Evolutionary conservation across 768 basidiomycete genomes (phyloP).

Genomic region (Lepiota brunneoincarnata): DNA sequence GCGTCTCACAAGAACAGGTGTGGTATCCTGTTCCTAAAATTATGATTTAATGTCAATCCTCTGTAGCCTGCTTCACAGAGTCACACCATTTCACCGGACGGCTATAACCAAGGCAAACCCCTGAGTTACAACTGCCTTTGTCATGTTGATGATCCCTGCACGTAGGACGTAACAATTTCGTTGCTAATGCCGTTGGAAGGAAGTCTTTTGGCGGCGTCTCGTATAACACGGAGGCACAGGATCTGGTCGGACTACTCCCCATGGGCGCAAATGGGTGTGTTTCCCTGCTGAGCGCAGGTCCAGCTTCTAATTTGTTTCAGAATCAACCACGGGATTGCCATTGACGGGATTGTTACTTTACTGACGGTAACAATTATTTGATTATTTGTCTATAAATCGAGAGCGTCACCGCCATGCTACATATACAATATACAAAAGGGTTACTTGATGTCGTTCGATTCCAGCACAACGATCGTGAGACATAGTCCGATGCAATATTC

Average conservation of each 20-base stretch:
- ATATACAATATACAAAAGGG: slow-evolving; percentile 13
- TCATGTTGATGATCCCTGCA: neutral
- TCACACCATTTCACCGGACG: slow-evolving; percentile 31
- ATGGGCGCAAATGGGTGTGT: slow-evolving; percentile 45
- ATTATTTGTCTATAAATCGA: neutral
- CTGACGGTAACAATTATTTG: slow-evolving; percentile 36
- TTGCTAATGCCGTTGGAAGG: slow-evolving; percentile 25
- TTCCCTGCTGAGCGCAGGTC: neutral
- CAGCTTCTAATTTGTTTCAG: slow-evolving; percentile 14
- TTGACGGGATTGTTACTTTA: slow-evolving; percentile 54
- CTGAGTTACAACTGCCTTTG: neutral
- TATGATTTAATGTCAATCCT: neutral
- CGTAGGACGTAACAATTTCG: slow-evolving; percentile 27
- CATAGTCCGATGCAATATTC: neutral
- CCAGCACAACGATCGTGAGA: neutral
- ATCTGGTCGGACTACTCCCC: slow-evolving; percentile 52
- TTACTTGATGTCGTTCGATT: slow-evolving; percentile 2
- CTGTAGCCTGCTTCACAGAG: slow-evolving; percentile 23
- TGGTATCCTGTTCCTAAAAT: neutral
- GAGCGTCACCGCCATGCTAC: slow-evolving; percentile 1
- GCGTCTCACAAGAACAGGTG: slow-evolving; percentile 36
- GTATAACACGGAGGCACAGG: slow-evolving; percentile 44
- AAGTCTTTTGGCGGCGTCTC: slow-evolving; percentile 39
- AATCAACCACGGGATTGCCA: slow-evolving; percentile 53
- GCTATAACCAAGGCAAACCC: slow-evolving; percentile 30